These are phyloP conservation scores for Huntiella bhutanensis DNA, from an alignment of 2,329 filamentous ascomycete genomes.

Conservation along the genomic window DNA sequence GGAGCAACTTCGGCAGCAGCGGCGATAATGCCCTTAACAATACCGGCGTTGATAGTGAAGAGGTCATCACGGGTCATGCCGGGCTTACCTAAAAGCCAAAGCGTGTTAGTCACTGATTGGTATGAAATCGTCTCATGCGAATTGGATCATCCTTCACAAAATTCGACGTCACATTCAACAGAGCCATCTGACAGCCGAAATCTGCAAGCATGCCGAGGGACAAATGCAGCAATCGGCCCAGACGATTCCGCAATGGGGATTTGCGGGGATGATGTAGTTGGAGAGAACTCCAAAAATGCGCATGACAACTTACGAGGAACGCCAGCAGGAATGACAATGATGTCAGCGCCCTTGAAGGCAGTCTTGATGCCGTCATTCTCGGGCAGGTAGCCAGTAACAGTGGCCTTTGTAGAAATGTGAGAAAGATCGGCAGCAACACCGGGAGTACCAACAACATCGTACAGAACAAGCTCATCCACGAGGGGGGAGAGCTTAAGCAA, in stretches of 20 bases:
- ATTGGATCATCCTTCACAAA: too few relatives aligned
- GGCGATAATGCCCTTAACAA: slow-evolving; percentile 86
- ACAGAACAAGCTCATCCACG: slow-evolving; percentile 83
- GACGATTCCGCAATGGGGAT: neutral
- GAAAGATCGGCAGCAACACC: slow-evolving; percentile 92
- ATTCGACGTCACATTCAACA: too few relatives aligned
- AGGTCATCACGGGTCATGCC: slow-evolving; percentile 99
- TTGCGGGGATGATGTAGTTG: neutral
- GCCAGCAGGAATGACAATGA: slow-evolving; percentile 92
- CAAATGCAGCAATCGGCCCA: too few relatives aligned
- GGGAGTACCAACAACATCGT: slow-evolving; percentile 98
- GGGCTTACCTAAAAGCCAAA: slow-evolving; percentile 56
- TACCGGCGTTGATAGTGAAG: slow-evolving; percentile 98
- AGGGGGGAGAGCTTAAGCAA: slow-evolving; percentile 81
- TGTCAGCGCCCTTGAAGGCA: slow-evolving; percentile 81
- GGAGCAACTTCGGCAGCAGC: slow-evolving; percentile 72
- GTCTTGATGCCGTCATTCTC: slow-evolving; percentile 68
- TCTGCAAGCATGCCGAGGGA: neutral
- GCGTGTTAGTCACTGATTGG: neutral
- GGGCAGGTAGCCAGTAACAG: slow-evolving; percentile 75
- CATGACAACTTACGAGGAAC: slow-evolving; percentile 61
- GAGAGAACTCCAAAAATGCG: neutral
- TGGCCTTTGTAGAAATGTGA: slow-evolving; percentile 84
- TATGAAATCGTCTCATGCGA: neutral
- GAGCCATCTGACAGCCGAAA: too few relatives aligned